phyloP scores from a whole-genome alignment of 208 protist genomes.

The Trypanosoma melophagium region DNA sequence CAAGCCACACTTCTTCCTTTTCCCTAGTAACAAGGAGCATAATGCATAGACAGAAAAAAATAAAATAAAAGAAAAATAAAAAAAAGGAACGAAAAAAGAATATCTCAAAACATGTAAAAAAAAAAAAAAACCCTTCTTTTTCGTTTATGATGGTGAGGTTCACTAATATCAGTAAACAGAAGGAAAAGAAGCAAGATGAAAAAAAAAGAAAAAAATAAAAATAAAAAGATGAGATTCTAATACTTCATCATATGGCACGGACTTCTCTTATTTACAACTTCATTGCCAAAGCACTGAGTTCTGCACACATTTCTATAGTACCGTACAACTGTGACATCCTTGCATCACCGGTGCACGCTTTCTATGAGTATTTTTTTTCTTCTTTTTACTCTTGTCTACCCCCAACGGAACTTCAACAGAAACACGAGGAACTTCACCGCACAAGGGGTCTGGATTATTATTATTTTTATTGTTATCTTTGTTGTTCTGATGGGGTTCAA shows the following conservation, averaged over 20 bases:
- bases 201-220: too few relatives aligned
- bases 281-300: not conserved
- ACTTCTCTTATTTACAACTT: too few relatives aligned
- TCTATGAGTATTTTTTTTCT: conserved; percentile 15
- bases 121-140: too few relatives aligned
- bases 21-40: not conserved
- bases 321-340: conserved; percentile 19
- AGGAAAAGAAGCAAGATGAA: too few relatives aligned
- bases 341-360: conserved; percentile 9
- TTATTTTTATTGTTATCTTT: not conserved
- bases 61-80: not conserved
- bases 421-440: not conserved
- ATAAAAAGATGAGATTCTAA: too few relatives aligned
- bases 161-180: too few relatives aligned
- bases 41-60: not conserved
- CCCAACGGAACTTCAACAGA: not conserved
- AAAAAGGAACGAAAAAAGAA: not conserved
- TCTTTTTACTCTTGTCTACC: not conserved
- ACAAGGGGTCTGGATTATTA: not conserved
- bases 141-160: too few relatives aligned
- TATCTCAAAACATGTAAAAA: too few relatives aligned
- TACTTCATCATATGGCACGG: too few relatives aligned
- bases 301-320: conserved; percentile 22
- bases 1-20: conserved; percentile 14
- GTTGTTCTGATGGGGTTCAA: too few relatives aligned